Evolutionary conservation across 495 filamentous ascomycete species (phyloP), one percentile per base, ranked within the genome.

Genomic region (Rhizodiscina lignyota): DNA sequence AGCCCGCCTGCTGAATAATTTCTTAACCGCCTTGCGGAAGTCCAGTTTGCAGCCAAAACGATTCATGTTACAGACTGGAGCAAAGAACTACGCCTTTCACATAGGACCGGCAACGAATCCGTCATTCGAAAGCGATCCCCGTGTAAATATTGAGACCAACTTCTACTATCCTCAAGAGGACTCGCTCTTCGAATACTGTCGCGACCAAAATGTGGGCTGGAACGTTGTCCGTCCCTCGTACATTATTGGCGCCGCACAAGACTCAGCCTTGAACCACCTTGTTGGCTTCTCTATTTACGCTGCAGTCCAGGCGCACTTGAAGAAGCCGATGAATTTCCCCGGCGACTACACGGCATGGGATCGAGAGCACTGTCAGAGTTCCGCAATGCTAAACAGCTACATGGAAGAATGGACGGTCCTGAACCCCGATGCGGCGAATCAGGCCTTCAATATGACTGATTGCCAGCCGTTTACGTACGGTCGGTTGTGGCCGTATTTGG

Each of bases 81-180:
- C 56, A 22, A 68, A 68, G 43, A 55, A 67, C 48, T 69, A 67
- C 52, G 63, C 49, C 31, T 37, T 67, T 20, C 65, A 70, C 42
- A 49, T 67, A 24, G 66, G 66, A 18, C 63, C 62, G 0, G 43
- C 58, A 1, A 46, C 47, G 11, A 32, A 52, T 15, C 68, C 66
- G 0, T 53, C 56, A 35, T 51, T 56, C 34, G 66, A 70, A 47
- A 47, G 46, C 24, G 55, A 62, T 43, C 56, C 59, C 5, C 59
- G 63, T 4, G 45, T 65, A 15, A 26, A 41, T 2, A 50, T 59
- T 5, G 58, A 57, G 34, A 50, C 49, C 12, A 71, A 70, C 48
- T 69, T 68, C 49, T 70, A 69, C 54, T 68, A 65, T 45, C 42
- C 45, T 2, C 65, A 70, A 50, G 61, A 71, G 51, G 61, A 70